Base-by-base conservation (phyloP, 345 rosid species). In the Salix dunnii region DNA sequence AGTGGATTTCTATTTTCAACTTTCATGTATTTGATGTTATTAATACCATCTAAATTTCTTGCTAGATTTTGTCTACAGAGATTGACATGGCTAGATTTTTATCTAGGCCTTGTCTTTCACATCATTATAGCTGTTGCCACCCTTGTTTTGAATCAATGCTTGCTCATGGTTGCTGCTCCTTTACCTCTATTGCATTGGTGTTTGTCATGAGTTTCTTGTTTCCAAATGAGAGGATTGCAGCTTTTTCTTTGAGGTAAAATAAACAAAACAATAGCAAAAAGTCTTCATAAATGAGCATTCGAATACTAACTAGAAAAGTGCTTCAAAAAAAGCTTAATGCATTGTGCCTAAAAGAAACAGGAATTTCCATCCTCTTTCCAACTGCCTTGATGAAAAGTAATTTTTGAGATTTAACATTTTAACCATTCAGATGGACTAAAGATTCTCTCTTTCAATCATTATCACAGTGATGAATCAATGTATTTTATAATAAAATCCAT, bases 41-140 rank as follows among this genome's bases (percentile, higher is more conserved):
- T n/a, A 58, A 73, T 78, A 49, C 66, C 66, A 53, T 78, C 51
- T 55, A 21, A 51, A 38, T 51, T 72, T 36, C 67, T 27, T 73
- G 67, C 68, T 40, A 35, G 28, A 31, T 18, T 40, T 23, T 64
- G 38, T 33, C 16, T 43, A 43, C 42, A 7, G 14, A 14, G 77
- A 74, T 74, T 3, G 46, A 17, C 48, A 7, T 46, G 38, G 48
- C 42, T 28, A 12, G 7, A 11, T 6, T 40, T 38, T 63, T 42
- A 42, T 42, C 14, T 42, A 42, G 12, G 14, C 46, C 46, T 11
- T 42, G 3, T 42, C 46, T 42, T 11, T 42, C 14, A 11, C 46
- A 42, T 42, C 46, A 42, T 42, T 42, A 10, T 42, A 42, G 46
- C 10, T 43, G 0, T 30, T 71, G 33, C 40, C 55, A 7, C 7